Evolutionary conservation across 257 asterid genomes (phyloP).

Genomic region (Gentiana straminea): DNA sequence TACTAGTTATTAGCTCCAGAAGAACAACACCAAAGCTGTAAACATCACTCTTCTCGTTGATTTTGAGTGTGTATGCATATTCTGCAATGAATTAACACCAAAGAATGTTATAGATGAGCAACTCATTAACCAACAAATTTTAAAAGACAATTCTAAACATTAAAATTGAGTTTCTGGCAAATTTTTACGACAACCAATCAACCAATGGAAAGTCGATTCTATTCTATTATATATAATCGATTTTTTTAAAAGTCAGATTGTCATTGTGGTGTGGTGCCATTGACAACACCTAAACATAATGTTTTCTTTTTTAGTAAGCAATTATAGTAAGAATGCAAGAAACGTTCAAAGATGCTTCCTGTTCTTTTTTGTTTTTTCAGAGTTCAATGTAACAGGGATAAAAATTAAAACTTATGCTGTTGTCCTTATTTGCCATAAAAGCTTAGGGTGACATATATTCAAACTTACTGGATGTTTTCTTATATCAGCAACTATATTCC

Average conservation of each 20-base stretch:
- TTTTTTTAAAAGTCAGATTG: no score
- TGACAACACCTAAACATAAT: no score
- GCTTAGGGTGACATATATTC: background rate
- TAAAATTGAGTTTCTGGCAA: no score
- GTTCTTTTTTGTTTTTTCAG: background rate
- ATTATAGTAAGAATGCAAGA: no score
- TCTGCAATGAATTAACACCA: constrained; percentile 29
- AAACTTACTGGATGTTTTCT: background rate
- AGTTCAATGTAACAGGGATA: background rate
- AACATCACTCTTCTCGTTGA: constrained; percentile 74
- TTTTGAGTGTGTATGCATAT: constrained; percentile 60
- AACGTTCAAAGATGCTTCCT: background rate
- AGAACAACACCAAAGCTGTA: constrained; percentile 72
- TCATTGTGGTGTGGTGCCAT: no score
- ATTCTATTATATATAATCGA: no score
- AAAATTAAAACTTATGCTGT: background rate
- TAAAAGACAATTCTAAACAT: no score
- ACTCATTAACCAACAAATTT: no score
- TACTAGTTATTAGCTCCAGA: constrained; percentile 54
- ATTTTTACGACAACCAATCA: no score
- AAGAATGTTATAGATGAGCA: background rate
- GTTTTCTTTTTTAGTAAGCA: no score
- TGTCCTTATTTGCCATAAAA: background rate
- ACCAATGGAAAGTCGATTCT: no score
- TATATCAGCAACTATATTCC: constrained; percentile 1